A percentile compares a stretch with the other conserved stretches of the same genome.
These are phyloP conservation scores for Ceratocystis cubensis DNA, from an alignment of 2,329 filamentous ascomycete species.

Conservation along the genomic window DNA sequence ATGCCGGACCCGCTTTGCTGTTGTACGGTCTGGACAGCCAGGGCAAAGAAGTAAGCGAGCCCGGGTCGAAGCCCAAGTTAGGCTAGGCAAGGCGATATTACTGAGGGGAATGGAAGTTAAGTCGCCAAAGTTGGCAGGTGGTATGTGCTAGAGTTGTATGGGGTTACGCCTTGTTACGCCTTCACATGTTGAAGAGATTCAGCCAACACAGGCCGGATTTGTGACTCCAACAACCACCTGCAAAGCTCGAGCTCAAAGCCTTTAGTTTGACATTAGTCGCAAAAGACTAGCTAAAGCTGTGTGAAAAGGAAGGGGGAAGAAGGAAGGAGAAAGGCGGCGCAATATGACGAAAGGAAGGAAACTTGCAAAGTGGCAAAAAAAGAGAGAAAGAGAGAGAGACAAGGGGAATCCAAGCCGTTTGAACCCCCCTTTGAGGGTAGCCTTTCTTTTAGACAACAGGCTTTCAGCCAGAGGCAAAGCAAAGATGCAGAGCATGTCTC, in stretches of 20 bases:
- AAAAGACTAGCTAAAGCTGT: neutral
- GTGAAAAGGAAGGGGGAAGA: neutral
- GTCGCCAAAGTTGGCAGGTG: neutral
- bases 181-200: too few species aligned
- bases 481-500: neutral
- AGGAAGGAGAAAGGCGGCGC: neutral
- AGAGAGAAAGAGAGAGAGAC: neutral
- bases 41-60: too few species aligned
- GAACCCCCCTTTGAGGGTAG: neutral
- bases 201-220: too few species aligned
- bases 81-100: neutral
- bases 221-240: too few species aligned
- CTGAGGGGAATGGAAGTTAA: neutral
- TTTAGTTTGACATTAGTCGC: too few species aligned
- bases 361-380: neutral
- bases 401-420: neutral
- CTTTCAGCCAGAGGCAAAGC: neutral
- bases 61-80: neutral
- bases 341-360: neutral
- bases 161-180: neutral
- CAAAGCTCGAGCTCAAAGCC: too few species aligned
- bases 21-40: too few species aligned
- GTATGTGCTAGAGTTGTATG: neutral
- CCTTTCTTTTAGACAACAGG: neutral
- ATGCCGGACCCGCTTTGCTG: neutral